phyloP scores from a whole-genome alignment of 1,284 basidiomycete genomes.

The Moniliella sp. region DNA sequence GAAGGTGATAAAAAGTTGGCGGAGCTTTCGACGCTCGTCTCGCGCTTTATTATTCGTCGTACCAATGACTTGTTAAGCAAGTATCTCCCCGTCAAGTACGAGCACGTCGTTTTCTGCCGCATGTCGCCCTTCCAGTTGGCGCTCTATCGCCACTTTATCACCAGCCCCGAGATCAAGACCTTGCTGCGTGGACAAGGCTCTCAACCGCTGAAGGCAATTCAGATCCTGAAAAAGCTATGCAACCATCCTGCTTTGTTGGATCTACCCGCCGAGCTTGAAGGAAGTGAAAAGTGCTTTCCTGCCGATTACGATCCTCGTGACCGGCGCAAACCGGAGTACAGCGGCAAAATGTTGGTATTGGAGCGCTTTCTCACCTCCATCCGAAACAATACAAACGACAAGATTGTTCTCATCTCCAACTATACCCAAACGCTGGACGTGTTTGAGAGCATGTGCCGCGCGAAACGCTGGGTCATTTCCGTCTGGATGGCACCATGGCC shows the following conservation, averaged over 20 bases:
- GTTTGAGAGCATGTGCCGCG: conserved; percentile 30
- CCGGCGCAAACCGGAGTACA: conserved; percentile 17
- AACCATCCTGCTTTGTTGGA: conserved; percentile 88
- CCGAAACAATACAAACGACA: conserved; percentile 44
- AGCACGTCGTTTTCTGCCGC: conserved; percentile 90
- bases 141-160: conserved; percentile 77
- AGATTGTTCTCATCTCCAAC: conserved; percentile 95
- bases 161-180: conserved; percentile 77
- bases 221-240: conserved; percentile 85
- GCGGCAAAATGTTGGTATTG: conserved; percentile 54
- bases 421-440: conserved; percentile 91
- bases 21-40: conserved; percentile 70
- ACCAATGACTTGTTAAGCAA: conserved; percentile 94
- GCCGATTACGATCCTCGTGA: conserved; percentile 49
- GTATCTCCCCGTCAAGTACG: conserved; percentile 94
- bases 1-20: conserved; percentile 74
- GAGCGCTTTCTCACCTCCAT: conserved; percentile 40
- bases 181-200: conserved; percentile 71
- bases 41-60: conserved; percentile 85
- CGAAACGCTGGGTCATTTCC: conserved; percentile 61
- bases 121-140: conserved; percentile 69
- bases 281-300: conserved; percentile 62
- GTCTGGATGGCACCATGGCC: conserved; percentile 78
- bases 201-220: conserved; percentile 89
- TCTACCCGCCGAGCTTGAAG: conserved; percentile 62